Conservation (phyloP, 2,329 filamentous ascomycete species). For the Hawksworthiomyces lignivorus region DNA sequence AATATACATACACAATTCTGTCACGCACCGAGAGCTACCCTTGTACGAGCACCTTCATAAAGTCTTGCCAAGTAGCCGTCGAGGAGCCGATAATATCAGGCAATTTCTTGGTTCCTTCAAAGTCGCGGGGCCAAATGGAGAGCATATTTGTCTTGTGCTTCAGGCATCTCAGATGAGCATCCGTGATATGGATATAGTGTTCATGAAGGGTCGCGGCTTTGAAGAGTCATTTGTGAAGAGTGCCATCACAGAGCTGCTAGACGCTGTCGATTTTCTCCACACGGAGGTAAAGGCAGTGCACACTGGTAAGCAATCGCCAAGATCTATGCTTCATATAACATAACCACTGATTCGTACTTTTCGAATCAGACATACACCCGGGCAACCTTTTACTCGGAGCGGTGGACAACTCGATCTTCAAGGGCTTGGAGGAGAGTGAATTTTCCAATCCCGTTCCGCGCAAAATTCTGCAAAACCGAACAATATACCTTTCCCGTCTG, state of each 20-base stretch:
- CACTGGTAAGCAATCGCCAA: neutral
- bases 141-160: neutral
- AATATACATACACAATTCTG: neutral
- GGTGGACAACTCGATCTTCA: neutral
- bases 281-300: neutral
- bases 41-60: neutral
- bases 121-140: neutral
- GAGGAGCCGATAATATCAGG: neutral
- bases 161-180: neutral
- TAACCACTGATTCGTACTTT: too few relatives aligned
- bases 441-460: neutral
- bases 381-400: neutral
- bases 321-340: too few relatives aligned
- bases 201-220: neutral
- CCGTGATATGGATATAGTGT: neutral
- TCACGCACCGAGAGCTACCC: neutral
- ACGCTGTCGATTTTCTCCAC: neutral
- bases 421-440: neutral
- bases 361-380: neutral
- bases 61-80: neutral
- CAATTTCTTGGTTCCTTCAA: neutral
- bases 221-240: neutral
- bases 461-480: neutral
- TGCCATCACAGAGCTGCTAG: neutral
- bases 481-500: neutral